Evolutionary conservation across 140 eudicot species (phyloP).

Genomic region (Anethum foeniculum): DNA sequence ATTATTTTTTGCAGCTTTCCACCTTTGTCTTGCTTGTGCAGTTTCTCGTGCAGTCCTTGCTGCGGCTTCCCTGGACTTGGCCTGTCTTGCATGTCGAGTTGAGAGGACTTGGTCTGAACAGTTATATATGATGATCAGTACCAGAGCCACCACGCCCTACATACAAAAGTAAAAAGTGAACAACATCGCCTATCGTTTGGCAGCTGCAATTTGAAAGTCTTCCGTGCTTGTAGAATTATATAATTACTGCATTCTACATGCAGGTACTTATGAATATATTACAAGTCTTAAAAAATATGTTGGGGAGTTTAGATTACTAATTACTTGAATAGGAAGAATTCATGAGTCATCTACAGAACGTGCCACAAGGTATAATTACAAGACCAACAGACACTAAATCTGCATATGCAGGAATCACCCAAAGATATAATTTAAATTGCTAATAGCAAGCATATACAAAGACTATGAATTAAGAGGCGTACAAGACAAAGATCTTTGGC

Average conservation of each 20-base stretch:
- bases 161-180: conserved; percentile 19
- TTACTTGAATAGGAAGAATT: not conserved
- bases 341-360: not conserved
- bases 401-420: not conserved
- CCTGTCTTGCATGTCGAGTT: conserved; percentile 66
- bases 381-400: not conserved
- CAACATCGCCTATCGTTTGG: conserved; percentile 11
- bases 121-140: conserved; percentile 66
- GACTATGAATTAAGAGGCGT: not conserved
- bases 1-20: conserved; percentile 57
- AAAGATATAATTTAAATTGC: not conserved
- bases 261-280: not conserved
- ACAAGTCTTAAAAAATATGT: not conserved
- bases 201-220: not conserved
- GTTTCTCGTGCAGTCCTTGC: conserved; percentile 74
- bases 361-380: not conserved
- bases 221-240: not conserved
- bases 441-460: not conserved
- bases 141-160: conserved; percentile 61
- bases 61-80: conserved; percentile 89
- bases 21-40: conserved; percentile 76
- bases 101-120: conserved; percentile 90
- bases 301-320: not conserved
- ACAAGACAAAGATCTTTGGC: not conserved
- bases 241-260: not conserved